Evolutionary conservation across 139 green algal species (phyloP).

Genomic region (Zygnema circumcarinatum): DNA sequence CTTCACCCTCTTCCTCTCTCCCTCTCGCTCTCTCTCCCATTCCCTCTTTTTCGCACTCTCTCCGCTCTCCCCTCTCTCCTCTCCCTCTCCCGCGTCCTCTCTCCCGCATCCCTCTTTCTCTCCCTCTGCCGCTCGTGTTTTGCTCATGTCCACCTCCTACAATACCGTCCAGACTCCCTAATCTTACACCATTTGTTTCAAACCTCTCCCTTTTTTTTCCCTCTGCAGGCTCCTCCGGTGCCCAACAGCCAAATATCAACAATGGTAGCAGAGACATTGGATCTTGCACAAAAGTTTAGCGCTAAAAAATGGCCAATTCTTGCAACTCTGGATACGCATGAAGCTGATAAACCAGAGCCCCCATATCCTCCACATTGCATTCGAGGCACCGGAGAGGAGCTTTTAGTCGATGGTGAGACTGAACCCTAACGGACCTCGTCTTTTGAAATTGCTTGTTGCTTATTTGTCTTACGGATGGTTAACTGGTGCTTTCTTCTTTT

Average conservation of each 20-base stretch:
- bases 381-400: constrained; percentile 52
- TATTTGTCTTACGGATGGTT: background rate
- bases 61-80: background rate
- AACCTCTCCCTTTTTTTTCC: background rate
- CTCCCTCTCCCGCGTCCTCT: background rate
- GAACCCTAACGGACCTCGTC: background rate
- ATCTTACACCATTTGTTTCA: background rate
- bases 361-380: constrained; percentile 55
- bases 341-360: constrained; percentile 43
- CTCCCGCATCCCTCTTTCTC: constrained; percentile 6
- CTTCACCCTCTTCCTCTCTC: constrained; percentile 14
- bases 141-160: background rate
- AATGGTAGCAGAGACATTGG: constrained; percentile 42
- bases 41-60: background rate
- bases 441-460: background rate
- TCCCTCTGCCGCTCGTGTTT: background rate
- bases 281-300: constrained; percentile 9
- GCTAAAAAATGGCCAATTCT: constrained; percentile 34
- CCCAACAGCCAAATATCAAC: constrained; percentile 25
- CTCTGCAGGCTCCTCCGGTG: constrained; percentile 26
- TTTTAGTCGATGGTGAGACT: constrained; percentile 26
- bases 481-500: background rate
- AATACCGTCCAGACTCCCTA: background rate
- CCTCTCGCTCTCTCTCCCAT: background rate
- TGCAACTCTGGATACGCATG: constrained; percentile 55